Base-by-base conservation (phyloP, 257 asterid genomes). In the Solanum infundibuliforme region DNA sequence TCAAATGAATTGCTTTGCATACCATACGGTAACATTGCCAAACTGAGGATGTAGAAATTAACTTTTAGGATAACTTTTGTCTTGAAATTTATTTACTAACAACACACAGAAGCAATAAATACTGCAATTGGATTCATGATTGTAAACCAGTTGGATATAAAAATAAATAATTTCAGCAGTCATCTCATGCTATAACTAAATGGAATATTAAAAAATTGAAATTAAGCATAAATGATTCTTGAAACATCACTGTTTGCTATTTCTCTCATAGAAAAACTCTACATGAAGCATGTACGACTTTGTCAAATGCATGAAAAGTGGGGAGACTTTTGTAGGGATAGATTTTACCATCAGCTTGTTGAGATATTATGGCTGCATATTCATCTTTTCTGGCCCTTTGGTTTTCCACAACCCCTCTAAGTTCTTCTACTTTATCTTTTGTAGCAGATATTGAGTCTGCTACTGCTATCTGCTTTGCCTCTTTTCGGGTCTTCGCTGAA, bases 291-390 rank as follows among this genome's bases (percentile, higher is more conserved):
- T 16, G 29, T 48, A 82, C 20, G 69, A 48, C 43, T 81, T 46
- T 18, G 29, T 48, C 86, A 82, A 48, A 82, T 82, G 86, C 43
- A 31, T 82, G 69, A 82, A 82, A 81, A 82, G 86, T 9, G 41
- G 69, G 86, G 74, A 48, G 89, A 84, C 83, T 74, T 36, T 74
- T 55, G 32, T 62, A 60, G 84, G 12, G 52, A 87, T 60, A 77
- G 84, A 66, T 83, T 66, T 88, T 94, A 96, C 99, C 99, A 91
- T 92, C 93, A 87, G 93, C 91, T 91, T 95, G 98, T 90, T 92
- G 94, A 92, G 97, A 88, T 87, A 97, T 83, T 87, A 96, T 94
- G 88, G 94, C 90, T 60, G 98, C 95, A 90, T 93, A 96, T 91
- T 94, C 94, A 71, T 94, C 94, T 90, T 94, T 96, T 91, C 91